Evolutionary conservation across 1,139 yeast genomes (phyloP), one percentile per base, ranked within the genome.

Genomic region (Pichia sp.): DNA sequence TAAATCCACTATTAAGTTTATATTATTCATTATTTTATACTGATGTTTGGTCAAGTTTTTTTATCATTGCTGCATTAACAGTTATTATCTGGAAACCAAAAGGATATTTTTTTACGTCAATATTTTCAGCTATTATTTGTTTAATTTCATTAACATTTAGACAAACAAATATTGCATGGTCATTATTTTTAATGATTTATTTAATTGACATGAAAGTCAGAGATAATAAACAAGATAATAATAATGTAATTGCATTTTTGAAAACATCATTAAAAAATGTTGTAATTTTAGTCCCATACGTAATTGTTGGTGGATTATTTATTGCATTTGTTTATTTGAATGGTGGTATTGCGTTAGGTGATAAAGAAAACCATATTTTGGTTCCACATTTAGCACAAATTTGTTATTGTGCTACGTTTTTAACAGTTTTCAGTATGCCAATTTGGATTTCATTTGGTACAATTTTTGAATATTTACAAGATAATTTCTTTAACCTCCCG

Each of bases 121-220:
- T 49, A 3, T 16, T 64, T 3, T 68, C 79, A 56, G 81, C 82
- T 0, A 6, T 76, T 1, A 61, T 80, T 29, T 86, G 83, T 0
- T 75, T 81, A 38, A 42, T 73, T 8, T 83, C 91, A 63, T 72
- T 93, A 45, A 72, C 80, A 67, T 84, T 93, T 62, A 78, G 99
- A 58, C 99, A 93, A 63, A 95, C 99, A 0, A 93, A 93, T 62
- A 83, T 93, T 41, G 73, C 90, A 0, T 93, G 99, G 99, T 75
- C 83, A 8, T 82, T 79, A 0, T 84, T 86, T 59, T 72, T 84
- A n/a, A 65, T 80, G 52, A 73, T 79, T 0, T 69, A 81, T 2
- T 70, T 80, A n/a, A 66, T 85, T 31, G 89, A 84, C 59, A 67
- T 75, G 49, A 68, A 73, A 45, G 67, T 70, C n/a, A 69, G 71